phyloP scores from a whole-genome alignment of 2,329 filamentous ascomycete species.

The Penicillium sp. region DNA sequence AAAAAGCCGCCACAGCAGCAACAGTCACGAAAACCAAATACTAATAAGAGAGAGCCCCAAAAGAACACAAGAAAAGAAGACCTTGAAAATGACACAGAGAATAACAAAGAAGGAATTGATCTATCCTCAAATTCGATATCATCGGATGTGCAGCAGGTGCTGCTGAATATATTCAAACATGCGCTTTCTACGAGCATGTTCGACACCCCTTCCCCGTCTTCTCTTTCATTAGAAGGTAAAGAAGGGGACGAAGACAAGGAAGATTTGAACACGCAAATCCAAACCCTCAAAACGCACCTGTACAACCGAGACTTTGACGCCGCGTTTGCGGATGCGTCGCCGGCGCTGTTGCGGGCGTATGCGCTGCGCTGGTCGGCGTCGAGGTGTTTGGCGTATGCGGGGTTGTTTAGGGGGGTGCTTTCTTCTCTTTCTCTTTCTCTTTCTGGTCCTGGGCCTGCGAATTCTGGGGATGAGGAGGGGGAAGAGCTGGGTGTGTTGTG shows the following conservation, averaged over 20 bases:
- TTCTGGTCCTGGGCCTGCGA: slow-evolving; percentile 11
- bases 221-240: slow-evolving; percentile 36
- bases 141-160: slow-evolving; percentile 59
- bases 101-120: slow-evolving; percentile 18
- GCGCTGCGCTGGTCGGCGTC: slow-evolving; percentile 87
- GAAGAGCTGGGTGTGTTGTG: slow-evolving; percentile 45
- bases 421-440: background rate
- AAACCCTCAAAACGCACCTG: slow-evolving; percentile 79
- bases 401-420: slow-evolving; percentile 45
- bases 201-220: background rate
- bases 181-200: slow-evolving; percentile 59
- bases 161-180: slow-evolving; percentile 69
- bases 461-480: background rate
- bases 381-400: slow-evolving; percentile 75
- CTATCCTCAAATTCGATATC: slow-evolving; percentile 35
- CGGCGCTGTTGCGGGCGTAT: slow-evolving; percentile 68
- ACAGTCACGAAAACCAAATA: background rate
- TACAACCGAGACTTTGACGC: slow-evolving; percentile 78
- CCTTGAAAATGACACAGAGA: no score
- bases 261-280: slow-evolving; percentile 56
- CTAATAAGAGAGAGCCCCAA: slow-evolving; percentile 40
- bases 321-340: slow-evolving; percentile 61
- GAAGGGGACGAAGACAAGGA: slow-evolving; percentile 18
- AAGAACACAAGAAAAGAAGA: background rate
- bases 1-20: slow-evolving; percentile 3